phyloP scores from a whole-genome alignment of 2,329 filamentous ascomycete genomes.

The Cercospora canescens region DNA sequence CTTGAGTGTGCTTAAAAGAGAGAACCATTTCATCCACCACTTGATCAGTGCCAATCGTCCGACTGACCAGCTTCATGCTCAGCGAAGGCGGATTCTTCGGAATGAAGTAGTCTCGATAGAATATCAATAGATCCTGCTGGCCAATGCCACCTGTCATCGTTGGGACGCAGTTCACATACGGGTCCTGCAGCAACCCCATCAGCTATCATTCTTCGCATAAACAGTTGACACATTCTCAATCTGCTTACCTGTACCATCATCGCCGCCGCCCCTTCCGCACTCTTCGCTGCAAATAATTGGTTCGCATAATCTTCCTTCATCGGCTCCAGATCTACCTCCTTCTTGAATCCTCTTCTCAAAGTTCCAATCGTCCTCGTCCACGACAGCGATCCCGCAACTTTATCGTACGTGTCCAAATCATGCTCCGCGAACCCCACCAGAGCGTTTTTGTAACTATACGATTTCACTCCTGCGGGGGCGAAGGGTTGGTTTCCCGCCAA shows the following conservation, averaged over 20 bases:
- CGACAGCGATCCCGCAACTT: conserved; percentile 43
- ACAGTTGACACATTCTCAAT: neutral
- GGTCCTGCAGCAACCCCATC: conserved; percentile 1
- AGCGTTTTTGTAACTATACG: conserved; percentile 42
- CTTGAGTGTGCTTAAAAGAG: conserved; percentile 57
- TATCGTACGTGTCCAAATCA: conserved; percentile 40
- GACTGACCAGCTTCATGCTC: conserved; percentile 54
- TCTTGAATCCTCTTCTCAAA: conserved; percentile 36
- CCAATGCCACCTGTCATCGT: conserved; percentile 48
- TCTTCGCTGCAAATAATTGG: conserved; percentile 25
- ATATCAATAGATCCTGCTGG: conserved; percentile 44
- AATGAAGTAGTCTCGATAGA: conserved; percentile 60
- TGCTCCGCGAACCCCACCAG: conserved; percentile 46
- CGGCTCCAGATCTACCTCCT: conserved; percentile 34
- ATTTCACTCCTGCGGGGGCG: conserved; percentile 38
- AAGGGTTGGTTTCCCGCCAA: conserved; percentile 40
- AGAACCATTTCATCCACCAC: conserved; percentile 61
- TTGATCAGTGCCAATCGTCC: conserved; percentile 57
- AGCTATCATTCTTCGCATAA: neutral
- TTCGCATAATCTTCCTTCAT: conserved; percentile 39
- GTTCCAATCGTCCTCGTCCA: conserved; percentile 44
- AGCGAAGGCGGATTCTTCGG: conserved; percentile 55
- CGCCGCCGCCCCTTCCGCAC: conserved; percentile 32
- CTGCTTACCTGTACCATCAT: conserved; percentile 10
- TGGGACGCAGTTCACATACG: conserved; percentile 41